A percentile compares a stretch with the other conserved stretches of the same genome.
Evolutionary conservation across 2,329 filamentous ascomycete species (phyloP).

Genomic region (Lomentospora prolificans): DNA sequence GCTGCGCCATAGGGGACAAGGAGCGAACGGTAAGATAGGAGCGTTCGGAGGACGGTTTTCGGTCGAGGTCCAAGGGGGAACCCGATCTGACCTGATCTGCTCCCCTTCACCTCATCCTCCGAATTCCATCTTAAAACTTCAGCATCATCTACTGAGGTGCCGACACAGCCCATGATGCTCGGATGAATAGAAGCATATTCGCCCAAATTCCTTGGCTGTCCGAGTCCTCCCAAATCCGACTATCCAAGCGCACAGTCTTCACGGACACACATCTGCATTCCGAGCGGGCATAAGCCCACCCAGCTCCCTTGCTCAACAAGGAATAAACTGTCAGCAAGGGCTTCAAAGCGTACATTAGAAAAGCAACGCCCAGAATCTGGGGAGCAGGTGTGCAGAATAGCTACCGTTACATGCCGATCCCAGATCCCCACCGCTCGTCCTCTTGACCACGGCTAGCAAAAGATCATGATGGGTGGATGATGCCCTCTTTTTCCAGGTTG

Average conservation of each 20-base stretch:
- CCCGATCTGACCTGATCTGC: background rate
- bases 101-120: background rate
- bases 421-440: background rate
- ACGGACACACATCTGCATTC: background rate
- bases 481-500: background rate
- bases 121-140: background rate
- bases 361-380: background rate
- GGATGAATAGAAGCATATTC: background rate
- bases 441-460: background rate
- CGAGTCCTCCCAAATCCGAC: background rate
- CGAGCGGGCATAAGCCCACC: background rate
- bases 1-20: background rate
- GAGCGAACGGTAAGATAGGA: background rate
- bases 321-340: background rate
- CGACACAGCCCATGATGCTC: background rate
- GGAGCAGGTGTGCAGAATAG: background rate
- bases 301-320: background rate
- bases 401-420: constrained; percentile 1
- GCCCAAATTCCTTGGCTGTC: background rate
- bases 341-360: background rate
- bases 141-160: background rate
- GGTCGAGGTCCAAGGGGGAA: background rate
- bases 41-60: background rate
- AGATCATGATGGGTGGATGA: background rate
- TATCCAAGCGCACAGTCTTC: background rate